Conservation (phyloP, 1,284 basidiomycete genomes). For the Ustilago hordei region DNA sequence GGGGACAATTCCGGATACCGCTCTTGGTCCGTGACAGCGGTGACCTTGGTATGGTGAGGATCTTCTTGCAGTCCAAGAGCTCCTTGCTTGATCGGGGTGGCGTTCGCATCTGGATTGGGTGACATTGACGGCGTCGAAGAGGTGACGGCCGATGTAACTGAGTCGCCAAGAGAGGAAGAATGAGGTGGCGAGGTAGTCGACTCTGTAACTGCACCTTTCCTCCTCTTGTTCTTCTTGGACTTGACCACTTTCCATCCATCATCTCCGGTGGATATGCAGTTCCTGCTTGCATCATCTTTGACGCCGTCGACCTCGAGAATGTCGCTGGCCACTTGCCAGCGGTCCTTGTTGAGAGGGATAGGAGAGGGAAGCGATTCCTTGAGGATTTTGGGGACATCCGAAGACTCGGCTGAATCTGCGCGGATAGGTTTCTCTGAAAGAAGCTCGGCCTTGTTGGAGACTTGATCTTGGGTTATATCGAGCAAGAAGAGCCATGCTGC, state of each 20-base stretch:
- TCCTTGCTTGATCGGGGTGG: not conserved
- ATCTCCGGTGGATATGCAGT: not conserved
- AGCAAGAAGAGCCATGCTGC: slow-evolving; percentile 27
- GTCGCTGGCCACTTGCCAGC: slow-evolving; percentile 43
- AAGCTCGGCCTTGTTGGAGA: not conserved
- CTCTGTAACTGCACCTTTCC: slow-evolving; percentile 2
- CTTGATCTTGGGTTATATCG: slow-evolving; percentile 8
- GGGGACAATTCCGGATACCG: slow-evolving; percentile 20
- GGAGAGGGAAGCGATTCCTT: slow-evolving; percentile 6
- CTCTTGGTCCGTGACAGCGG: not conserved
- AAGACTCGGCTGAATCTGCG: not conserved
- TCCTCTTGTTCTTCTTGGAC: slow-evolving; percentile 29
- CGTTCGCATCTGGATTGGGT: not conserved
- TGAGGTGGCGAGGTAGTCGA: not conserved
- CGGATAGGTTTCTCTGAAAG: not conserved
- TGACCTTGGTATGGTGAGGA: not conserved
- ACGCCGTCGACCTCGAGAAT: not conserved
- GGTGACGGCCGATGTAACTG: not conserved
- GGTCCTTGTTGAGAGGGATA: slow-evolving; percentile 43
- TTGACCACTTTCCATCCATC: slow-evolving; percentile 44
- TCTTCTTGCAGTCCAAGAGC: not conserved
- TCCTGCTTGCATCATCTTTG: not conserved
- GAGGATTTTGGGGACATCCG: not conserved
- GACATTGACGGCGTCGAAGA: slow-evolving; percentile 5
- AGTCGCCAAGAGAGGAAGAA: slow-evolving; percentile 1